Evolutionary conservation across 192 early-diverging fungal species (phyloP).

Genomic region (Paraglomus brasilianum): DNA sequence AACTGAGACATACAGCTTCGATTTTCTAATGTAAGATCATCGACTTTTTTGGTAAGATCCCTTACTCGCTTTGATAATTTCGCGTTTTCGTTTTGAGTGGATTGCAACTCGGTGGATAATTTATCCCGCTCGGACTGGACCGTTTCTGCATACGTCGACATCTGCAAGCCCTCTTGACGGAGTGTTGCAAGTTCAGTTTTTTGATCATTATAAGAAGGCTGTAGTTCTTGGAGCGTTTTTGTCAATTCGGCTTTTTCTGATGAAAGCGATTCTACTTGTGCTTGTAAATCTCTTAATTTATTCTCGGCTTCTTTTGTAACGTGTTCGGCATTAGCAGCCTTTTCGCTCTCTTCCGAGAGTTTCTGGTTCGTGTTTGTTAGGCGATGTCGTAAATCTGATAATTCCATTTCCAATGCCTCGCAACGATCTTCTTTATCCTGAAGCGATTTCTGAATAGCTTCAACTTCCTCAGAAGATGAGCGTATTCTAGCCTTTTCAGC

Average conservation of each 20-base stretch:
- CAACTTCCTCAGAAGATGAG: slow-evolving; percentile 28
- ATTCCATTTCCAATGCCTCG: slow-evolving; percentile 31
- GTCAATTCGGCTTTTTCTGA: not conserved
- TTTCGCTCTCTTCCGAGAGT: slow-evolving; percentile 3
- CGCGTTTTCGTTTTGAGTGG: slow-evolving; percentile 17
- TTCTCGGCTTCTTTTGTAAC: not conserved
- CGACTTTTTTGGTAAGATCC: slow-evolving; percentile 25
- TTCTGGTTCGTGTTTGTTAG: slow-evolving; percentile 22
- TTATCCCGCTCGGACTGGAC: slow-evolving; percentile 14
- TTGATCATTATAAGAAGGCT: too few relatives aligned
- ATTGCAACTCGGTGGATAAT: slow-evolving; percentile 19
- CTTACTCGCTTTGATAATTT: slow-evolving; percentile 28
- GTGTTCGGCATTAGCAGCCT: not conserved
- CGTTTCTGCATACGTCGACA: not conserved
- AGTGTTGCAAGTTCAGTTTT: slow-evolving; percentile 7
- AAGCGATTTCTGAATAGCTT: slow-evolving; percentile 19
- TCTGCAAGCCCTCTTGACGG: not conserved
- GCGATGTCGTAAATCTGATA: slow-evolving; percentile 25
- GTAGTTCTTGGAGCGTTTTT: slow-evolving; percentile 7
- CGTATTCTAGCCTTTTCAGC: slow-evolving; percentile 27
- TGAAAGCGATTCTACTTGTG: slow-evolving; percentile 4
- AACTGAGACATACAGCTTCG: slow-evolving; percentile 24
- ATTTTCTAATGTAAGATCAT: slow-evolving; percentile 23
- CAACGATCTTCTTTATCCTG: slow-evolving; percentile 31
- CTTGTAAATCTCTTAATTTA: slow-evolving; percentile 7